Percentiles rank a stretch among this genome's conserved stretches.
phyloP scores from a whole-genome alignment of 1,284 basidiomycete species.

The Rhodofomes roseus region DNA sequence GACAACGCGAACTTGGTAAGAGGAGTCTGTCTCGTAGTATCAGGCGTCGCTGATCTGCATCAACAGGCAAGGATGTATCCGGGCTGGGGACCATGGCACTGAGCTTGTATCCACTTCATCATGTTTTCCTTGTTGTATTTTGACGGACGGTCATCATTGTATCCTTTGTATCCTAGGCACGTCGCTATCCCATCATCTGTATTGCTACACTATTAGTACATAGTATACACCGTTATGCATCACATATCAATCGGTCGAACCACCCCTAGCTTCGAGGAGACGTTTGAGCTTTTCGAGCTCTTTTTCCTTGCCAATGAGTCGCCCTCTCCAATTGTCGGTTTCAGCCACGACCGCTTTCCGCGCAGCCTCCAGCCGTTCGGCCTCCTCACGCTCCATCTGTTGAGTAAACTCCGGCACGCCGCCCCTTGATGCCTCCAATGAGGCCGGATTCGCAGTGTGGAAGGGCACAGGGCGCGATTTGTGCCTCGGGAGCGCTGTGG shows the following conservation, averaged over 20 bases:
- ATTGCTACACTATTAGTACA: conserved; percentile 6
- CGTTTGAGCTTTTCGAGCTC: conserved; percentile 63
- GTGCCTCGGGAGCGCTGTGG: conserved; percentile 73
- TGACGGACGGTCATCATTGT: not conserved
- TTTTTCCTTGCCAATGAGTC: conserved; percentile 70
- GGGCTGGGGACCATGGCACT: conserved; percentile 87
- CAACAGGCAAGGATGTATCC: conserved; percentile 72
- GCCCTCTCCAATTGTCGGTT: conserved; percentile 55
- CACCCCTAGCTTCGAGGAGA: conserved; percentile 32
- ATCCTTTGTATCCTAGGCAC: conserved; percentile 13
- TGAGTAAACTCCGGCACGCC: conserved; percentile 77
- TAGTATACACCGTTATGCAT: not conserved
- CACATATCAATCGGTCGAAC: not conserved
- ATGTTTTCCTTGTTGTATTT: not conserved
- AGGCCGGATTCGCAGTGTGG: conserved; percentile 58
- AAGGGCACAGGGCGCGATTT: conserved; percentile 68
- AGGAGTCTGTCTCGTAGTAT: conserved; percentile 38
- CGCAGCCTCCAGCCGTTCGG: conserved; percentile 76
- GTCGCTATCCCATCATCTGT: not conserved
- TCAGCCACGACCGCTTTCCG: conserved; percentile 64
- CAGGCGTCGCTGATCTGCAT: conserved; percentile 20
- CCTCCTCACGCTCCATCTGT: conserved; percentile 85
- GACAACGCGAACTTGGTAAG: conserved; percentile 72
- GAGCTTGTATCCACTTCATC: too few relatives aligned
- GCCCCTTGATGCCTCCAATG: conserved; percentile 60